A percentile compares a stretch with the other conserved stretches of the same genome.
phyloP scores from a whole-genome alignment of 2,329 filamentous ascomycete species.

The Botrytis paeoniae region DNA sequence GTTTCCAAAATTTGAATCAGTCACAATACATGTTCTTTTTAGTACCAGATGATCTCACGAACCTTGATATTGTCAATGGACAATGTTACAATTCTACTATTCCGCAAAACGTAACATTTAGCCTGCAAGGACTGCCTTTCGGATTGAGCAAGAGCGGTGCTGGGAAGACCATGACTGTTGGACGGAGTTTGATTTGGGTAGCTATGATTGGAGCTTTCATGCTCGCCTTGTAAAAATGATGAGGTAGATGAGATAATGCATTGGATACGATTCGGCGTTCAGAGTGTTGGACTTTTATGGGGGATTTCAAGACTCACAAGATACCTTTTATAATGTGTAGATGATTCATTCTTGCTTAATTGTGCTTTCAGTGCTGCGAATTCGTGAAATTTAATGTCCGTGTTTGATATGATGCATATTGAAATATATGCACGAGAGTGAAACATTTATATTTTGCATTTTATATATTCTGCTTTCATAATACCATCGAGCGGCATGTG shows the following conservation, averaged over 20 bases:
- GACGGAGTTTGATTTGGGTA: background rate
- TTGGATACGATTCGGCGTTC: constrained; percentile 10
- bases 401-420: background rate
- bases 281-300: background rate
- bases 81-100: constrained; percentile 65
- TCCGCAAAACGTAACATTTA: constrained; percentile 69
- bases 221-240: background rate
- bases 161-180: background rate
- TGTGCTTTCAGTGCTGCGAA: background rate
- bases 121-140: constrained; percentile 57
- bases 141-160: constrained; percentile 33
- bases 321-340: background rate
- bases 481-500: background rate
- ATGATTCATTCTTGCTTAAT: background rate
- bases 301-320: background rate
- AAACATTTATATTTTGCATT: too few relatives aligned
- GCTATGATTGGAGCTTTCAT: background rate
- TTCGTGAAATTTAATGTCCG: background rate
- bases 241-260: constrained; percentile 5
- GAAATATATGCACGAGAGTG: too few relatives aligned
- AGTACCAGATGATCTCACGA: constrained; percentile 64
- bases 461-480: background rate
- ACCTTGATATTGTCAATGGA: constrained; percentile 64
- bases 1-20: constrained; percentile 65
- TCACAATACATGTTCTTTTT: constrained; percentile 77